phyloP scores from a whole-genome alignment of 177 flowering plant species.

The Telopea speciosissima region DNA sequence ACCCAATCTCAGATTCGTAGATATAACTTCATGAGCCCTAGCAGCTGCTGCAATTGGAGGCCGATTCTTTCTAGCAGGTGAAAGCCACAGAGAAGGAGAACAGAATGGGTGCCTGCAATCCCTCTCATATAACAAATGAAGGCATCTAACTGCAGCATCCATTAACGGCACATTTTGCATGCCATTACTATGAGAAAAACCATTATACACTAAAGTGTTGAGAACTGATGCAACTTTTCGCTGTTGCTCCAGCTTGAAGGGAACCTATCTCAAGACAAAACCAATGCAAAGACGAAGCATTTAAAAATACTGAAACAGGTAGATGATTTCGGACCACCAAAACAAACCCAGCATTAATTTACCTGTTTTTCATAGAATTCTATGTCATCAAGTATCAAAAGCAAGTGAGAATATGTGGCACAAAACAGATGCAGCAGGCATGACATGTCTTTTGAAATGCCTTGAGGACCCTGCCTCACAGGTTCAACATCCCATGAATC shows the following conservation, averaged over 20 bases:
- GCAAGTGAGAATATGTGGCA: slow-evolving; percentile 78
- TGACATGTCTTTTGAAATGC: slow-evolving; percentile 53
- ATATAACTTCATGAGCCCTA: slow-evolving; percentile 69
- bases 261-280: slow-evolving; percentile 47
- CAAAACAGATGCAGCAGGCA: slow-evolving; percentile 80
- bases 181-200: slow-evolving; percentile 39
- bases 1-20: slow-evolving; percentile 36
- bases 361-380: slow-evolving; percentile 99
- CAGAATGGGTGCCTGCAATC: slow-evolving; percentile 94
- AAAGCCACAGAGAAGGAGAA: slow-evolving; percentile 77
- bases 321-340: background rate
- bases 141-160: slow-evolving; percentile 82
- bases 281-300: slow-evolving; percentile 8
- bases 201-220: slow-evolving; percentile 87
- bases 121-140: slow-evolving; percentile 92
- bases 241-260: slow-evolving; percentile 85
- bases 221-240: slow-evolving; percentile 66
- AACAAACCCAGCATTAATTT: slow-evolving; percentile 7
- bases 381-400: slow-evolving; percentile 88
- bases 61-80: slow-evolving; percentile 72
- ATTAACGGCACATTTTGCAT: slow-evolving; percentile 46
- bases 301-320: background rate
- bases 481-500: slow-evolving; percentile 75
- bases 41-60: slow-evolving; percentile 91
- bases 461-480: slow-evolving; percentile 61